Evolutionary conservation across 192 early-diverging fungal genomes (phyloP).

Genomic region (Phycomyces blakesleeanus): DNA sequence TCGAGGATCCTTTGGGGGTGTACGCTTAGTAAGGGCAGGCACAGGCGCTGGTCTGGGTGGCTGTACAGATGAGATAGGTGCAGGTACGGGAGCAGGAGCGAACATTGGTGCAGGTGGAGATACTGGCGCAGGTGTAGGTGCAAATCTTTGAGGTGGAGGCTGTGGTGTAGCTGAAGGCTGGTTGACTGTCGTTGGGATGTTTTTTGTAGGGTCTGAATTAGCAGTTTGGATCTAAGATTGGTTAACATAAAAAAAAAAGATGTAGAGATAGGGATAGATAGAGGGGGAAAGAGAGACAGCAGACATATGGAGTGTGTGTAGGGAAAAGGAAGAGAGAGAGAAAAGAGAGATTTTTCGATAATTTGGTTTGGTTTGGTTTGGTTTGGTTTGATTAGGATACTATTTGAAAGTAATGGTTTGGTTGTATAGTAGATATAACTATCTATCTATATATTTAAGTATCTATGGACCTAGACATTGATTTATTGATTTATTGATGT

Average conservation of each 20-base stretch:
- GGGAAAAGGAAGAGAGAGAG: no score
- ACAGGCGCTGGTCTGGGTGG: slow-evolving; percentile 1
- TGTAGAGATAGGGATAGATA: background rate
- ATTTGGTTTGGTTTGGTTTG: no score
- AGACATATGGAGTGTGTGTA: background rate
- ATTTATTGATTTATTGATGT: no score
- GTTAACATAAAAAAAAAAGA: background rate
- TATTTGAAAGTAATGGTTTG: no score
- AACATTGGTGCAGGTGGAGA: background rate
- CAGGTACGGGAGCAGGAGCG: background rate
- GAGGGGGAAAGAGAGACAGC: background rate
- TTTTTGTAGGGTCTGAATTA: background rate
- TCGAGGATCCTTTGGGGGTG: slow-evolving; percentile 1
- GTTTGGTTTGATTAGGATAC: no score
- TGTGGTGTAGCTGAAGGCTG: no score
- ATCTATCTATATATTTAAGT: no score
- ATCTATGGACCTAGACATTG: no score
- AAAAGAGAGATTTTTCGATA: no score
- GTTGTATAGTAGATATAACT: no score
- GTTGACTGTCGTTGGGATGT: background rate
- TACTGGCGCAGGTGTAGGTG: background rate
- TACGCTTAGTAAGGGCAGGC: slow-evolving; percentile 1
- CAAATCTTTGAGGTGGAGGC: no score
- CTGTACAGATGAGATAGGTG: background rate
- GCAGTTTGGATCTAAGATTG: background rate